Base-by-base conservation (phyloP, 257 asterid species). In the Capsicum baccatum region DNA sequence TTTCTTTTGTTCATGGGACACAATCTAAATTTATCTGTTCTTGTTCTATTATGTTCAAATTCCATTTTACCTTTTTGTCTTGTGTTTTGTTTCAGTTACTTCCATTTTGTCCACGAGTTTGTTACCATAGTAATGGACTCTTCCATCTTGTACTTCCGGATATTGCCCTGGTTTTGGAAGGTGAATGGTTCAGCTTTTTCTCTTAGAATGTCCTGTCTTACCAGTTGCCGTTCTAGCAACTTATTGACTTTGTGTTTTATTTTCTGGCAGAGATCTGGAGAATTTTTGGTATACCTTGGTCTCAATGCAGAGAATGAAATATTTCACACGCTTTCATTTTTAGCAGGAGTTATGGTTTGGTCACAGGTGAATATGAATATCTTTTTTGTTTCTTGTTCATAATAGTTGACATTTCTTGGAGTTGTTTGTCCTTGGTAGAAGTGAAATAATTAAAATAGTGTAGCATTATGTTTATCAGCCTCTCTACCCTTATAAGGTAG, bases 151-250 rank as follows among this genome's bases (percentile, higher is more conserved):
- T 94, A 85, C 89, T 94, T 87, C 26, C 94, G 98, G 85, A 56
- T 95, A 66, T 83, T 97, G 86, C 99, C 99, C 80, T 97, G 98
- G 98, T 94, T 97, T 54, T 97, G 98, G 99, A 95, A 93, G 98
- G 99, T 95, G 82, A 88, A 91, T 73, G 79, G 71, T 85, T 78
- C 62, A 26, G 44, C 33, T 48, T 50, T 84, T 35, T 84, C 47
- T 81, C 63, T 37, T 87, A 66, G 84, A 54, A 52, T 39, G 83
- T 58, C 35, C 39, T 64, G 58, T 83, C 62, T 69, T 84, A n/a
- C 74, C 85, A 84, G 60, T 12, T 84, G 21, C 74, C 85, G 83
- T 60, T 12, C 13, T 74, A 55, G 68, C 35, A 62, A 19, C 13
- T 62, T 17, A 59, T 42, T 10, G 59, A 48, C 59, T 17, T 52